A percentile compares a stretch with the other conserved stretches of the same genome.
Conservation (phyloP, 441 rosid species). For the Viola pubescens region DNA sequence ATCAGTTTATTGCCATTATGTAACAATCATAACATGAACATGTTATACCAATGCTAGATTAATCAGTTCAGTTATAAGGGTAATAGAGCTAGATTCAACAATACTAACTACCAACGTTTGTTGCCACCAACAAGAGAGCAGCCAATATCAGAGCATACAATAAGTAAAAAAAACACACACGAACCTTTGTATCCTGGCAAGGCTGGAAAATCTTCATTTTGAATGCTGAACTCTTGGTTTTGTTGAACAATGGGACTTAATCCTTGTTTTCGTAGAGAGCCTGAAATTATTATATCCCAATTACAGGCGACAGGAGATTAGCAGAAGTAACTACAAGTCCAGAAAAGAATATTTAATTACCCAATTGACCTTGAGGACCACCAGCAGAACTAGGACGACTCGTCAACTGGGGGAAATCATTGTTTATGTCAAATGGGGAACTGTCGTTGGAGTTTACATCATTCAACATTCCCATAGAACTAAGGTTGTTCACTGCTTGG, state of each 20-base stretch:
- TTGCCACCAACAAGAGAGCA: background rate
- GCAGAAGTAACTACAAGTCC: conserved; percentile 12
- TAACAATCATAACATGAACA: too few relatives aligned
- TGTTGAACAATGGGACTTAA: conserved; percentile 86
- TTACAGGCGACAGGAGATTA: conserved; percentile 5
- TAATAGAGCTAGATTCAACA: too few relatives aligned
- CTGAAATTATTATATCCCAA: conserved; percentile 38
- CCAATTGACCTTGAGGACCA: conserved; percentile 93
- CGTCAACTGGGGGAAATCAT: conserved; percentile 87
- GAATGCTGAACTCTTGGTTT: conserved; percentile 98
- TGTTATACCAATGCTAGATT: too few relatives aligned
- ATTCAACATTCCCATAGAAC: conserved; percentile 83
- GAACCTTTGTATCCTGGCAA: conserved; percentile 96
- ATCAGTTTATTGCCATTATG: too few relatives aligned
- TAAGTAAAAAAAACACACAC: background rate
- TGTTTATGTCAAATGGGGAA: conserved; percentile 86
- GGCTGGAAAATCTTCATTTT: conserved; percentile 99
- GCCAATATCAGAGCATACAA: background rate
- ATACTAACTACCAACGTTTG: background rate
- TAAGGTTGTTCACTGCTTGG: conserved; percentile 75
- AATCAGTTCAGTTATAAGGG: too few relatives aligned
- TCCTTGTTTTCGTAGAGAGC: conserved; percentile 78
- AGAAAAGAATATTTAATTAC: conserved; percentile 27
- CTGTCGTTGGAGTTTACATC: conserved; percentile 70
- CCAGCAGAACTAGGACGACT: conserved; percentile 94